Conservation (phyloP, 805 yeast genomes). For the Pichia exigua region DNA sequence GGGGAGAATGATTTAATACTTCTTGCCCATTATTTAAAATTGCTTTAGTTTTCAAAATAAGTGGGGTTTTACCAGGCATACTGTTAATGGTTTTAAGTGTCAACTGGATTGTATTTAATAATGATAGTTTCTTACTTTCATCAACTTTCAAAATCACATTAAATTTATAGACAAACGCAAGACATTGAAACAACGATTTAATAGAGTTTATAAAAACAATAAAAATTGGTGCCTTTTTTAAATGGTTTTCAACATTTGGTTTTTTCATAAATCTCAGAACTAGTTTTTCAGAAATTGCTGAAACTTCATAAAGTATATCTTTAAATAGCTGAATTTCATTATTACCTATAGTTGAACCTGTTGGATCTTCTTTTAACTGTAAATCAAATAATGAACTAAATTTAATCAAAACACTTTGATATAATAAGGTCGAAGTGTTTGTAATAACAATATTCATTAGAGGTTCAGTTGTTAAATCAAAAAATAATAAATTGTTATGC, state of each 20-base stretch:
- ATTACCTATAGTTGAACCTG: slow-evolving; percentile 11
- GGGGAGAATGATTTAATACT: slow-evolving; percentile 15
- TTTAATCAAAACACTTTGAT: slow-evolving; percentile 24
- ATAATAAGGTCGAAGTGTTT: slow-evolving; percentile 21
- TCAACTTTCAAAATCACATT: slow-evolving; percentile 12
- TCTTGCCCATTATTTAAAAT: slow-evolving; percentile 17
- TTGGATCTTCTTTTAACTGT: slow-evolving; percentile 10
- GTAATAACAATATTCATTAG: slow-evolving; percentile 19
- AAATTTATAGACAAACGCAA: slow-evolving; percentile 18
- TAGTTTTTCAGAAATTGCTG: slow-evolving; percentile 15
- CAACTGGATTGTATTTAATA: slow-evolving; percentile 7
- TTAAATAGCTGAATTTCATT: slow-evolving; percentile 18
- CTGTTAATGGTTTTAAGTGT: slow-evolving; percentile 3
- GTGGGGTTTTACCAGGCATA: slow-evolving; percentile 9
- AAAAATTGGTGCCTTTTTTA: slow-evolving; percentile 17
- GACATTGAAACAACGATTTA: slow-evolving; percentile 23
- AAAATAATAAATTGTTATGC: slow-evolving; percentile 22
- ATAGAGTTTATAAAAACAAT: slow-evolving; percentile 22
- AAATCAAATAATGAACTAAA: slow-evolving; percentile 18
- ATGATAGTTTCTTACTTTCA: slow-evolving; percentile 2
- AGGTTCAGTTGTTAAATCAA: slow-evolving; percentile 22
- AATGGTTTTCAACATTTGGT: slow-evolving; percentile 10
- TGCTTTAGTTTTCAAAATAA: slow-evolving; percentile 11
- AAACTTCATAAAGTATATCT: slow-evolving; percentile 16
- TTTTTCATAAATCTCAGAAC: slow-evolving; percentile 15